These are phyloP conservation scores for Filosporella fistucella DNA, from an alignment of 495 filamentous ascomycete species.

Conservation along the genomic window DNA sequence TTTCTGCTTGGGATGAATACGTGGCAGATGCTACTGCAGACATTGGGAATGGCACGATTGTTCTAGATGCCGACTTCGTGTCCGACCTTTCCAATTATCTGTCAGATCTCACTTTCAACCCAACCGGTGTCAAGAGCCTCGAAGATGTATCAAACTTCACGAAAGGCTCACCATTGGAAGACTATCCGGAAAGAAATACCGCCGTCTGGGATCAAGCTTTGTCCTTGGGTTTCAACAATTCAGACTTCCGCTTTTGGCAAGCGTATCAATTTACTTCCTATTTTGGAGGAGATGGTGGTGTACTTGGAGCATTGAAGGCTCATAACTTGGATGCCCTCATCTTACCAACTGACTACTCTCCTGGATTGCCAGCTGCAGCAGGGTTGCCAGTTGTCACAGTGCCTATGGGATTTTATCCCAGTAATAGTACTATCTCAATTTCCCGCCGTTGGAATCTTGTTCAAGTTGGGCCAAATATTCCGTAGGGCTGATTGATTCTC, in stretches of 20 bases:
- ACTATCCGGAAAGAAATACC: constrained; percentile 31
- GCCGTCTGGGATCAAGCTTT: constrained; percentile 32
- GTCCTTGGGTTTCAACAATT: constrained; percentile 31
- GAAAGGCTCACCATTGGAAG: constrained; percentile 23
- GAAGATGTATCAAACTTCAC: constrained; percentile 31
- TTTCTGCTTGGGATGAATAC: constrained; percentile 14
- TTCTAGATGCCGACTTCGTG: constrained; percentile 43
- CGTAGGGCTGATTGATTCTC: constrained; percentile 15
- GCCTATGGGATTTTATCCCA: constrained; percentile 36
- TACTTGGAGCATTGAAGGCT: constrained; percentile 30
- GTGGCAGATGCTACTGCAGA: constrained; percentile 14
- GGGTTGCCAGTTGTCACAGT: constrained; percentile 38
- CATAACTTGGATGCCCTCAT: constrained; percentile 38
- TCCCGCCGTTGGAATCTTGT: constrained; percentile 14
- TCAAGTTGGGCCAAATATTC: constrained; percentile 23
- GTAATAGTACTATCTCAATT: constrained; percentile 16
- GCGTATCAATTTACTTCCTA: constrained; percentile 31
- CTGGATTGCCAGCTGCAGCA: constrained; percentile 24
- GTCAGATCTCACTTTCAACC: constrained; percentile 39
- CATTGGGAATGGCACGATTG: constrained; percentile 18
- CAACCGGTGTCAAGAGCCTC: constrained; percentile 35
- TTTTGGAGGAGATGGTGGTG: constrained; percentile 26
- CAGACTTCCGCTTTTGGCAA: constrained; percentile 35
- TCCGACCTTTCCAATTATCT: constrained; percentile 39
- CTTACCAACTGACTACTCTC: constrained; percentile 29